Base-by-base conservation (phyloP, 2,329 filamentous ascomycete genomes). In the Fusarium agapanthi region DNA sequence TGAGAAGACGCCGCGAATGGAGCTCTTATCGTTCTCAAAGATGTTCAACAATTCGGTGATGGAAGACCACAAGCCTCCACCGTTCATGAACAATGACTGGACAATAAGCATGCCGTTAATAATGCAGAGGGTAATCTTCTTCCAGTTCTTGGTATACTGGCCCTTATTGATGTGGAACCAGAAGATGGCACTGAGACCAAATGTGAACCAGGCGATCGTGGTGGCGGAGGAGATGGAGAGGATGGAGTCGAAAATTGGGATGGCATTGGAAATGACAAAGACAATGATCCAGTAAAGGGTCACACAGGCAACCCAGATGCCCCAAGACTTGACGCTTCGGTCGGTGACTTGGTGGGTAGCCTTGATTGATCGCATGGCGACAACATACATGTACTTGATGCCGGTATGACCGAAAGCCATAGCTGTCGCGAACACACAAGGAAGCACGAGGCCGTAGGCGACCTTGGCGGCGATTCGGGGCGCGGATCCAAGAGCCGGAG, bases 221-320 rank as follows among this genome's bases (percentile, higher is more conserved):
- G 79, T 80, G 2, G 80, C 80, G 2, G 79, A 80, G 0, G 80
- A 79, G 47, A 82, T 81, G 14, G 78, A 74, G 28, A 82, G 73
- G 59, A 82, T 82, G 3, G 80, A 81, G 65, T 81, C 79, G 55
- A 82, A 82, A 40, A 82, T 74, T 12, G 81, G 81, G 16, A 82
- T 80, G 13, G 80, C 79, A 56, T 80, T 81, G 47, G 80, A 80
- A 26, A 82, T 73, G 20, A 81, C 43, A 64, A 80, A 82, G 2
- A 78, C 77, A 2, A 79, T 37, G 20, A 79, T 54, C 80, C 80
- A 82, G 64, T 80, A 81, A 0, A 77, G 0, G 6, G 76, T 81
- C 8, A 78, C 79, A 37, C 78, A 79, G 8, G 48, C 74, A 8
- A 83, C 65, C 81, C 81, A 82, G 10, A 76, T 71, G n/a, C 67